Evolutionary conservation across 768 basidiomycete species (phyloP), one percentile per base, ranked within the genome.

Genomic region (Naganishia antarctica): DNA sequence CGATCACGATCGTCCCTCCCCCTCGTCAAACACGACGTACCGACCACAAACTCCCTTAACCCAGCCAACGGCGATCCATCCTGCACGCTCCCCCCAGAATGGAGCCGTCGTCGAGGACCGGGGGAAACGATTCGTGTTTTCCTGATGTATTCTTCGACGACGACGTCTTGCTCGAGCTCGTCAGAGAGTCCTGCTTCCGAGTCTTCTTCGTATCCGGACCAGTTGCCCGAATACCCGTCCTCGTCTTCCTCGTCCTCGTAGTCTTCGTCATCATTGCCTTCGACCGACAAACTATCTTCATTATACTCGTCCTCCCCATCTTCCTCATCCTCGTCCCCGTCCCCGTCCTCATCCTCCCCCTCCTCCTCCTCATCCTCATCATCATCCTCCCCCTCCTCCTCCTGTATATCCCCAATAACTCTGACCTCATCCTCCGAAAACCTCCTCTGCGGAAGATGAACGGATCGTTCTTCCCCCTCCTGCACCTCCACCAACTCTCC

Each of bases 171-270:
- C 23, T 63, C 47, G 15, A 40, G 13, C 23, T 62, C 60, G 37
- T 43, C 40, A 2, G 60, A 46, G 32, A 50, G 31, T 25, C 58
- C 57, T 7, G 65, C 60, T 48, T 66, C 65, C 9, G 65, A 66
- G 32, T 66, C 65, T 50, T 66, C 65, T 50, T 66, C 65, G 51
- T 66, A 66, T n/a, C n/a, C n/a, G n/a, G n/a, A n/a, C n/a, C n/a
- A n/a, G n/a, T n/a, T n/a, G 4, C 65, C 65, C 9, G 65, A 66
- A 26, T 57, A 53, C 43, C 34, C 26, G 1, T 49, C 32, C 16
- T 63, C 61, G 1, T 50, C 61, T 23, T 51, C 49, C 2, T 53
- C 50, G 40, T 63, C 50, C 5, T 51, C 34, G 16, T 51, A 47
- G 8, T 50, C 47, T 8, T 29, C 60, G 41, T 61, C 28, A 4